These are phyloP conservation scores for Millerozyma acaciae DNA, from an alignment of 805 yeast species.

Conservation along the genomic window DNA sequence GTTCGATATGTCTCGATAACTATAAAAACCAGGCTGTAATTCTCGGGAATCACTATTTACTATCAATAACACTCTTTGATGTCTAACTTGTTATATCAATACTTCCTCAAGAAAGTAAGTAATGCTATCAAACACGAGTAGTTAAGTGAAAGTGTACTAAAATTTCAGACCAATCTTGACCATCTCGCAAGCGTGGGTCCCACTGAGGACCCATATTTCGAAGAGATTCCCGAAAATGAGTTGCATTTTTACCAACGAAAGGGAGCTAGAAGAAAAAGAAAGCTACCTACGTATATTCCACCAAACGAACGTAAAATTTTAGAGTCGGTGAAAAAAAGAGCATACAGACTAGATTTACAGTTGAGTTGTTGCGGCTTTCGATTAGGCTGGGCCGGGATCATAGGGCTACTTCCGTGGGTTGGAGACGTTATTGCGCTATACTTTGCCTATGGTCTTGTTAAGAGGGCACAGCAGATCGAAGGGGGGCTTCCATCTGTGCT, in stretches of 20 bases:
- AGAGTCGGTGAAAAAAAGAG: slow-evolving; percentile 32
- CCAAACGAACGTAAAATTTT: slow-evolving; percentile 29
- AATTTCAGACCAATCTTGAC: slow-evolving; percentile 23
- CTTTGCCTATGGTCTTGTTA: slow-evolving; percentile 29
- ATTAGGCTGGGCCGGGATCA: slow-evolving; percentile 41
- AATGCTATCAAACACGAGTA: background rate
- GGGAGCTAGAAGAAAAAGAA: slow-evolving; percentile 39
- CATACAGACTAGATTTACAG: slow-evolving; percentile 38
- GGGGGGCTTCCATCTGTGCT: slow-evolving; percentile 35
- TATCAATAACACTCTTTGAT: no score
- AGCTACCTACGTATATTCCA: slow-evolving; percentile 33
- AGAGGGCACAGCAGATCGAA: slow-evolving; percentile 29
- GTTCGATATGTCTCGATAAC: no score
- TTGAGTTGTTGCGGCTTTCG: slow-evolving; percentile 37
- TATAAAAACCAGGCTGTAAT: no score
- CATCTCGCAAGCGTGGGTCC: slow-evolving; percentile 26
- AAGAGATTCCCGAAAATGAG: slow-evolving; percentile 37
- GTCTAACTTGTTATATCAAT: slow-evolving; percentile 31
- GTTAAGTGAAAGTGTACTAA: slow-evolving; percentile 6
- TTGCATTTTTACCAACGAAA: slow-evolving; percentile 39
- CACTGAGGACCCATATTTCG: slow-evolving; percentile 37
- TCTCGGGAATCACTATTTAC: no score
- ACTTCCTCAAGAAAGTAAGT: slow-evolving; percentile 37
- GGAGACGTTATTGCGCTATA: slow-evolving; percentile 30
- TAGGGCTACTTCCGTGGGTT: slow-evolving; percentile 40